phyloP scores from a whole-genome alignment of 2,329 filamentous ascomycete genomes.

The Colletotrichum eleusines region DNA sequence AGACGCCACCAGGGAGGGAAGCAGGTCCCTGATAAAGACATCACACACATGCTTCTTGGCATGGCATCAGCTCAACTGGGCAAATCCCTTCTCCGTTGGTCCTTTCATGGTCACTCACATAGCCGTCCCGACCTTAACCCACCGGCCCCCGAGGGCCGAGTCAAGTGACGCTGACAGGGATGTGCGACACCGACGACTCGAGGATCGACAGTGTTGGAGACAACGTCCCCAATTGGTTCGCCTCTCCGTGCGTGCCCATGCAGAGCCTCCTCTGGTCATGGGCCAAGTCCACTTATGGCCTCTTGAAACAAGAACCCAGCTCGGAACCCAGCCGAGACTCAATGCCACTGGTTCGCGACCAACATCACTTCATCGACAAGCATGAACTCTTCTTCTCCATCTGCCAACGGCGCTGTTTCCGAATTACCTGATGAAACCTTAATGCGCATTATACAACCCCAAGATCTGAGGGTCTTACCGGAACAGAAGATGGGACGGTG shows the following conservation, averaged over 20 bases:
- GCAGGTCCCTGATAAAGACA: neutral
- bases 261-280: slow-evolving; percentile 25
- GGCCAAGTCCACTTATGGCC: slow-evolving; percentile 20
- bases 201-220: slow-evolving; percentile 32
- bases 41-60: neutral
- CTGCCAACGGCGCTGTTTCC: slow-evolving; percentile 35
- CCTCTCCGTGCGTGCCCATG: neutral
- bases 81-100: neutral
- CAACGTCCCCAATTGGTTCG: neutral
- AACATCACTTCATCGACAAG: slow-evolving; percentile 4
- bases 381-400: slow-evolving; percentile 28
- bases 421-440: slow-evolving; percentile 36
- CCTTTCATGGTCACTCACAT: neutral
- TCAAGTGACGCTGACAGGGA: slow-evolving; percentile 37
- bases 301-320: slow-evolving; percentile 35
- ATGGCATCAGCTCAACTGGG: neutral
- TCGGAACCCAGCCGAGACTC: slow-evolving; percentile 35
- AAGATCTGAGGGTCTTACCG: slow-evolving; percentile 21
- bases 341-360: slow-evolving; percentile 32
- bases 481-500: slow-evolving; percentile 34
- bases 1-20: too few relatives aligned
- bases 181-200: slow-evolving; percentile 30
- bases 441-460: slow-evolving; percentile 26
- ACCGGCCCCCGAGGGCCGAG: neutral
- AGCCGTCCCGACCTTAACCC: slow-evolving; percentile 3